Evolutionary conservation across 2,329 filamentous ascomycete genomes (phyloP), one percentile per base, ranked within the genome.

Genomic region (Dothistroma pini): DNA sequence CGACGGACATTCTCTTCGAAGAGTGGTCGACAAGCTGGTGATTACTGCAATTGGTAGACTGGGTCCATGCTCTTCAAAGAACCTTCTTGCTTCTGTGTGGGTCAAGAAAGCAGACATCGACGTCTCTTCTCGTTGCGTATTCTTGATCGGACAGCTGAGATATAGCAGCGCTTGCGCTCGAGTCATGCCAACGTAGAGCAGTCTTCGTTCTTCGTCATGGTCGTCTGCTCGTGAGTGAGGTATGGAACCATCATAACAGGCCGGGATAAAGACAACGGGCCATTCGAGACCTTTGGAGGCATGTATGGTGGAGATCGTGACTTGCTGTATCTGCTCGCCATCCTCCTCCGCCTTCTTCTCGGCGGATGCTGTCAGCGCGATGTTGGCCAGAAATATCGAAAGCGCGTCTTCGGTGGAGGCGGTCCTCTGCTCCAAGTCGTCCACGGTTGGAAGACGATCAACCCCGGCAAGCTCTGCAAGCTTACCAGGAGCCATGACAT

Each of bases 141-240:
- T 87, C 67, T 86, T 87, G 41, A 87, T 75, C 0, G 93, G 91
- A 66, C 86, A 90, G 73, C 91, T 96, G 58, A 97, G 80, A 69
- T 96, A 96, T 1, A 99, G 78, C 32, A 97, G 77, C 0, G 86
- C 88, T 73, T 97, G 88, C 7, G 95, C 93, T 72, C 93, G 83
- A 2, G 93, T 99, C 93, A 99, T 97, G 31, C 93, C 93, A 14
- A 99, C 95, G 70, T 97, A 99, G 0, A 99, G 80, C 51, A 99
- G 77, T 31, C 93, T 83, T 61, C 95, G 83, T 74, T 99, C 93
- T 75, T 99, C 93, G 59, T 93, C 89, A 2, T 83, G 81, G 71
- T 97, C 91, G 51, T 97, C 93, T 1, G 92, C 85, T 67, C 93
- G 84, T 1, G 88, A 89, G 74, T 97, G 93, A 4, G 93, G 93